Evolutionary conservation across 768 basidiomycete species (phyloP), one percentile per base, ranked within the genome.

Genomic region (Hysterangium stoloniferum): DNA sequence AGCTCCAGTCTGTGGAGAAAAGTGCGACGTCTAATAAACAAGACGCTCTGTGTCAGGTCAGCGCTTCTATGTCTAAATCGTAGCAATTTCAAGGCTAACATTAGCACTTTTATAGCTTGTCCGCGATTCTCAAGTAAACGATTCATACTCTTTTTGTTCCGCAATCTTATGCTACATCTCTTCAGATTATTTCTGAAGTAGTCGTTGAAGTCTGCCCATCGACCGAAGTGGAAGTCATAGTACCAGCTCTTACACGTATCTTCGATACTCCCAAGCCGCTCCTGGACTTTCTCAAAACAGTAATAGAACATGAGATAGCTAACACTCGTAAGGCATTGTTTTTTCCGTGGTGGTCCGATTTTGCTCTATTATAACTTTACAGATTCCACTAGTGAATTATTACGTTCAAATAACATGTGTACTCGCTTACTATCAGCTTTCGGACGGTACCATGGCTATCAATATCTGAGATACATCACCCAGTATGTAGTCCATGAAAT

Each of bases 401-500:
- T 97, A 70, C 76, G 94, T 45, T 75, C 85, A 54, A 96, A 95
- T 64, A 84, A 86, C 1, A 87, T 86, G 1, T 90, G 84, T 58
- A 87, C 86, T n/a, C 72, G 86, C 33, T 83, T 97, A 53, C 68
- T 96, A 38, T 88, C 89, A 5, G 79, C 82, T 1, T 94, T 94
- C 58, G 89, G 88, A 3, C 82, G 76, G 59, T 79, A 86, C n/a
- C 89, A 93, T 54, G 94, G 93, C 4, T 96, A 95, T 64, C 81
- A 83, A 52, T 96, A 95, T 64, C 71, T 96, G 15, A 77, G 92
- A 19, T 78, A 75, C 37, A 72, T 93, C 22, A 76, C 95, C 42
- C 70, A 75, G 34, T 87, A 91, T 3, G 71, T 95, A 24, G 73
- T 96, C 55, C 76, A 83, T 57, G 77, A 77, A 17, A 86, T 96